A percentile compares a stretch with the other conserved stretches of the same genome.
Evolutionary conservation across 257 asterid genomes (phyloP).

Genomic region (Cynanchum wilfordii): DNA sequence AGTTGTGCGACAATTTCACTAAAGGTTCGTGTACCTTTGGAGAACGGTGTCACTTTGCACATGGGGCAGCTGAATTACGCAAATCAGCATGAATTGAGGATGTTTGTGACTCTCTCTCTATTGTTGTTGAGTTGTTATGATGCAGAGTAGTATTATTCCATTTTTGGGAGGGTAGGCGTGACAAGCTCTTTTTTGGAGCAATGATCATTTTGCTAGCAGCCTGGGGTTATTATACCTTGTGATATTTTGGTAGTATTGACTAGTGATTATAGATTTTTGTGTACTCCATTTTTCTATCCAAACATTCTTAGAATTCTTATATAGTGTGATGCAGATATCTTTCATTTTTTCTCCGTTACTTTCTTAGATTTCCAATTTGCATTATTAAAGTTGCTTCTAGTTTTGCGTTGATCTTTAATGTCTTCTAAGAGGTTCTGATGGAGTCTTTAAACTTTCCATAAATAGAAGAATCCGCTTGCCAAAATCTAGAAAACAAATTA

Average conservation of each 20-base stretch:
- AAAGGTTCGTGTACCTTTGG: constrained; percentile 92
- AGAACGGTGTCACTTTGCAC: constrained; percentile 91
- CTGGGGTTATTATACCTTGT: background rate
- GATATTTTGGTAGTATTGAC: background rate
- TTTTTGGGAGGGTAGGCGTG: background rate
- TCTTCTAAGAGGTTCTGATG: too few species aligned
- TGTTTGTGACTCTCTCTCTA: background rate
- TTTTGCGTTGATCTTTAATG: too few species aligned
- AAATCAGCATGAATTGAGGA: constrained; percentile 40
- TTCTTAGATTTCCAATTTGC: background rate
- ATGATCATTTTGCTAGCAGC: background rate
- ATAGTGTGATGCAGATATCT: background rate
- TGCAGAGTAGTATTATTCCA: background rate
- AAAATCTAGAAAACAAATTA: background rate
- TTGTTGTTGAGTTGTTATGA: background rate
- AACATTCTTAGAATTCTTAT: background rate
- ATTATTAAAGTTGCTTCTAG: too few species aligned
- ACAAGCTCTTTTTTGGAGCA: background rate
- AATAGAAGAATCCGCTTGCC: too few species aligned
- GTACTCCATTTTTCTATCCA: background rate
- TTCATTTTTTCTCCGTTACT: background rate
- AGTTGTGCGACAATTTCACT: constrained; percentile 68
- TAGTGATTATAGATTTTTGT: background rate
- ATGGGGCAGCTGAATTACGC: constrained; percentile 76
- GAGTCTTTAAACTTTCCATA: too few species aligned